phyloP scores from a whole-genome alignment of 2,329 filamentous ascomycete genomes.

The Aspergillus eucalypticola region DNA sequence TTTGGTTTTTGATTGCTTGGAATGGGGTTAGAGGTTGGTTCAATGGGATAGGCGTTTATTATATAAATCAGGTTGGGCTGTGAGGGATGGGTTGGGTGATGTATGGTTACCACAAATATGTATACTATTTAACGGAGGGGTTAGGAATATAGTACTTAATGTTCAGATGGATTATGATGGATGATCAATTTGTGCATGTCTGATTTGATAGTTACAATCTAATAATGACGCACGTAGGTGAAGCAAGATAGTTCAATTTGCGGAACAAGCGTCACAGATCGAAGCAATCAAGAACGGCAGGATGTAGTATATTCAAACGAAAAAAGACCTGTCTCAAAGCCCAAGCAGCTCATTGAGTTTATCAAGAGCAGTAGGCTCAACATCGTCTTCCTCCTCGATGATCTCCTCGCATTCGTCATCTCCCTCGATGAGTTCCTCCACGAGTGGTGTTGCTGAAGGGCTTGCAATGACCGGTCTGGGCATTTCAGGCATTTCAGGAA shows the following conservation, averaged over 20 bases:
- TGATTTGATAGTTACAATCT: too few species aligned
- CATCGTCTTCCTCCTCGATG: conserved; percentile 25
- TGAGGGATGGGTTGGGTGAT: not conserved
- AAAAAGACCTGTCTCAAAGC: not conserved
- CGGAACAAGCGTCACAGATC: not conserved
- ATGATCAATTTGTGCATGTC: too few species aligned
- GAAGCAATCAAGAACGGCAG: not conserved
- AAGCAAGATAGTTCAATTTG: too few species aligned
- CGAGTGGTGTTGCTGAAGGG: not conserved
- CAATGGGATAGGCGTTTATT: not conserved
- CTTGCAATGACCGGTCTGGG: not conserved
- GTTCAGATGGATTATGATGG: too few species aligned
- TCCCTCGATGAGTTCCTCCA: not conserved
- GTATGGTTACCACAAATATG: too few species aligned
- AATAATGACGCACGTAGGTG: too few species aligned
- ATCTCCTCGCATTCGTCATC: conserved; percentile 16
- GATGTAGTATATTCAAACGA: not conserved
- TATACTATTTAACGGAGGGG: too few species aligned
- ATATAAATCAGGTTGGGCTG: not conserved
- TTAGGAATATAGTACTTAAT: too few species aligned
- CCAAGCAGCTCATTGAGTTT: conserved; percentile 24
- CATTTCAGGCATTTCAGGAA: not conserved
- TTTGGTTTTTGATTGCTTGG: not conserved
- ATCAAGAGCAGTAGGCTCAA: conserved; percentile 31
- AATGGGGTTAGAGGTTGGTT: not conserved